Percentiles rank a stretch among this genome's conserved stretches.
Evolutionary conservation across 176 grass and related monocot genomes (phyloP).

Genomic region (Carex pumila): DNA sequence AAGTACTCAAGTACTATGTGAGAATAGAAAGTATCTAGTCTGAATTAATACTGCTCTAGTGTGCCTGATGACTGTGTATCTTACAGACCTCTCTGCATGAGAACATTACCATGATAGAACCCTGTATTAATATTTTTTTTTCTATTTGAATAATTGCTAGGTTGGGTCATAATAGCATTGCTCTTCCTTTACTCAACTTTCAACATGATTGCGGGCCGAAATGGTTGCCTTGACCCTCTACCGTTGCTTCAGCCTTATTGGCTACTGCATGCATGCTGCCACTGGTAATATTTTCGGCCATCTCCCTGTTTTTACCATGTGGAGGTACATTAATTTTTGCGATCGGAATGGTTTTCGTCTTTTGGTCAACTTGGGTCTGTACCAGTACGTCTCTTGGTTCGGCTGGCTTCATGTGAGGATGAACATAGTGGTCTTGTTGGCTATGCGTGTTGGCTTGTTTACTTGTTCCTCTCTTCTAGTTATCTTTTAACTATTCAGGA

Average conservation of each 20-base stretch:
- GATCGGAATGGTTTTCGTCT: constrained; percentile 61
- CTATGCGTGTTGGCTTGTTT: constrained; percentile 92
- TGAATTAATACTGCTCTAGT: not conserved
- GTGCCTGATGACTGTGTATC: too few species aligned
- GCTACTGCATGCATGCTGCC: constrained; percentile 96
- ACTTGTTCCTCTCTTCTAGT: constrained; percentile 88
- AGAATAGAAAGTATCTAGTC: not conserved
- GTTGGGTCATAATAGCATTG: constrained; percentile 80
- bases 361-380: constrained; percentile 86
- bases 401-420: constrained; percentile 68
- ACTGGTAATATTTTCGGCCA: constrained; percentile 90
- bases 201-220: constrained; percentile 78
- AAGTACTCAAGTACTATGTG: not conserved
- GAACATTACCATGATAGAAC: not conserved
- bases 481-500: constrained; percentile 48
- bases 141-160: constrained; percentile 8
- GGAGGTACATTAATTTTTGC: constrained; percentile 62
- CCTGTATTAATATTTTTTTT: not conserved
- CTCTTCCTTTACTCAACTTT: constrained; percentile 85
- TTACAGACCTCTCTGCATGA: not conserved
- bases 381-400: constrained; percentile 63
- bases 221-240: constrained; percentile 83
- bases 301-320: constrained; percentile 70
- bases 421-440: constrained; percentile 70
- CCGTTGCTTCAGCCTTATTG: constrained; percentile 77